Conservation (phyloP, 148 eudicot species). For the Cornus kousa region DNA sequence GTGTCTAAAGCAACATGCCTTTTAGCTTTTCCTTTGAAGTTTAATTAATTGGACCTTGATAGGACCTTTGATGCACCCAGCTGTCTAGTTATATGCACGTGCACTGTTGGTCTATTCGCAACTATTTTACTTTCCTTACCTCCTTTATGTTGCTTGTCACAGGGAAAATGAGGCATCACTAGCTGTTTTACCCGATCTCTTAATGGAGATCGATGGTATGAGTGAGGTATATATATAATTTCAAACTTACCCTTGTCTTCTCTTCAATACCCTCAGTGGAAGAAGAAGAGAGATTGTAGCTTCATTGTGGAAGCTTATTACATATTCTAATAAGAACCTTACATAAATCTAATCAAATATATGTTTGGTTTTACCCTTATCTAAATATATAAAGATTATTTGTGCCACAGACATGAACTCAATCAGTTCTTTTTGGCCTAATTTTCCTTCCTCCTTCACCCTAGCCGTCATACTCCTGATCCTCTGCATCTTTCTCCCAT, state of each 20-base stretch:
- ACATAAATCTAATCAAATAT: not conserved
- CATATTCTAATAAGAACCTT: not conserved
- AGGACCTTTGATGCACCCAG: not conserved
- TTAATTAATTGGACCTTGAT: not conserved
- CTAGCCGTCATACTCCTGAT: not conserved
- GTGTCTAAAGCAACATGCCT: not conserved
- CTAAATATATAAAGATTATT: too few relatives aligned
- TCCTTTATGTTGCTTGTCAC: conserved; percentile 6
- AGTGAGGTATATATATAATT: conserved; percentile 51
- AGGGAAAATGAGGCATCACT: conserved; percentile 99
- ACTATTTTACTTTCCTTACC: not conserved
- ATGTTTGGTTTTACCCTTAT: not conserved
- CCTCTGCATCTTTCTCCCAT: conserved; percentile 12
- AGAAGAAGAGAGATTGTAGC: not conserved
- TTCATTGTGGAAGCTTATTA: not conserved
- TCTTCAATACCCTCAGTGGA: not conserved
- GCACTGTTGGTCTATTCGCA: not conserved
- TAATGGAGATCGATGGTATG: conserved; percentile 89
- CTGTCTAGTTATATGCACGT: not conserved
- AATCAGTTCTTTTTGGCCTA: not conserved
- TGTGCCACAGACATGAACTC: not conserved
- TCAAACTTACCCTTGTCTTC: not conserved
- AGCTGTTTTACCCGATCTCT: conserved; percentile 88
- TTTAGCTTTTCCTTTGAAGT: not conserved
- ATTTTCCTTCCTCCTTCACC: not conserved